Evolutionary conservation across 495 filamentous ascomycete species (phyloP).

Genomic region (Penicillium samsonianum): DNA sequence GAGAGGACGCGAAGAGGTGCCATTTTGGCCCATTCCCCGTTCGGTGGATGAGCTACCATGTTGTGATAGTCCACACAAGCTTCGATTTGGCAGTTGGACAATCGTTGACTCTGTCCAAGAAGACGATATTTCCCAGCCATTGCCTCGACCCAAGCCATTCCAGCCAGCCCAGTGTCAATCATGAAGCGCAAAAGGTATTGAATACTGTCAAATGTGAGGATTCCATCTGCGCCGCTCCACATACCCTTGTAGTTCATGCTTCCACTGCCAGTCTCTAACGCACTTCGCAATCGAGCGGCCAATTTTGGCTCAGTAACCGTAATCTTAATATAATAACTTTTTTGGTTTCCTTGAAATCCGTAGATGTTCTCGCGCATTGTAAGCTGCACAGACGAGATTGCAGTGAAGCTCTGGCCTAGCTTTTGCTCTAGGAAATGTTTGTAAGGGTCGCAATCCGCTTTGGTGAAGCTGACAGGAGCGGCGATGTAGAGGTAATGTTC

Average conservation of each 20-base stretch:
- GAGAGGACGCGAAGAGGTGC: conserved; percentile 89
- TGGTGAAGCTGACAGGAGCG: conserved; percentile 78
- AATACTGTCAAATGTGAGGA: conserved; percentile 91
- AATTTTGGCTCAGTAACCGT: conserved; percentile 83
- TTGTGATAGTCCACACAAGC: conserved; percentile 78
- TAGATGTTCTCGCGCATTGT: conserved; percentile 86
- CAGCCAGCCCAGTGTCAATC: conserved; percentile 89
- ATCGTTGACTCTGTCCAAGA: conserved; percentile 56
- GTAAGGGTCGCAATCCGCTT: conserved; percentile 73
- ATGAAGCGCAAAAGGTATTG: conserved; percentile 96
- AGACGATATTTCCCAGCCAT: conserved; percentile 71
- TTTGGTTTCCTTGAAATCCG: conserved; percentile 86
- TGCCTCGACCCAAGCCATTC: conserved; percentile 98
- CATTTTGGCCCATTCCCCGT: conserved; percentile 98
- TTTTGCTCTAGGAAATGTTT: conserved; percentile 74
- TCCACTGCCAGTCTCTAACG: conserved; percentile 66
- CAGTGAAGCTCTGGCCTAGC: conserved; percentile 62
- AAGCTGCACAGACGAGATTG: conserved; percentile 72
- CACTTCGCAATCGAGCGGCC: conserved; percentile 68
- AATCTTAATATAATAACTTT: conserved; percentile 91
- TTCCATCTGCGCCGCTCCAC: conserved; percentile 72
- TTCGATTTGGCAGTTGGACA: conserved; percentile 96
- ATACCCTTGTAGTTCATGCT: conserved; percentile 82
- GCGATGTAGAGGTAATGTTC: conserved; percentile 94
- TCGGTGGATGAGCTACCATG: conserved; percentile 82